Conservation (phyloP, 1,284 basidiomycete genomes). For the Cystobasidium slooffiae region DNA sequence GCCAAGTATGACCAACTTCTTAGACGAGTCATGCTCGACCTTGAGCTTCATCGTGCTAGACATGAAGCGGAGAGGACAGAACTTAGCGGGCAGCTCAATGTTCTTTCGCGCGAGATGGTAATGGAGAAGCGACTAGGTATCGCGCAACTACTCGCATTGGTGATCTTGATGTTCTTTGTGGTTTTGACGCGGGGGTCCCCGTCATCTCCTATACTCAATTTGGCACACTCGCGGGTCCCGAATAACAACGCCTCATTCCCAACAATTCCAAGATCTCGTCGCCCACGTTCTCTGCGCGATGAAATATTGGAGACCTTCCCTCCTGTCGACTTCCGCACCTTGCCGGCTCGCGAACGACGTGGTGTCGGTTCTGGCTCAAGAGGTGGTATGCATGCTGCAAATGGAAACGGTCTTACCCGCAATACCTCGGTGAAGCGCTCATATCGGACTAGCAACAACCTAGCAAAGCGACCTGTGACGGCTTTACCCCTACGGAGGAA, state of each 20-base stretch:
- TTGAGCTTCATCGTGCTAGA: conserved; percentile 70
- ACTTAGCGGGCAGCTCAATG: conserved; percentile 68
- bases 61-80: conserved; percentile 72
- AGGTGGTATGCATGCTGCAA: not conserved
- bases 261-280: not conserved
- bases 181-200: conserved; percentile 76
- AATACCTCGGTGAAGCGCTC: conserved; percentile 27
- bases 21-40: conserved; percentile 69
- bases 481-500: conserved; percentile 12
- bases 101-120: conserved; percentile 68
- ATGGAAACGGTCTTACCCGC: conserved; percentile 3
- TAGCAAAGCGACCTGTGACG: conserved; percentile 1
- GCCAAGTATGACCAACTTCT: conserved; percentile 70
- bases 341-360: conserved; percentile 18
- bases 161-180: conserved; percentile 79
- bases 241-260: conserved; percentile 10
- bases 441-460: conserved; percentile 3
- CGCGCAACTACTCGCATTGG: conserved; percentile 75
- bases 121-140: conserved; percentile 82
- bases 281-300: conserved; percentile 35
- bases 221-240: conserved; percentile 7
- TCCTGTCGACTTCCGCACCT: not conserved
- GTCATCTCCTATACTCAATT: conserved; percentile 46
- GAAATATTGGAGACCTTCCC: conserved; percentile 12
- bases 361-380: conserved; percentile 20